phyloP scores from a whole-genome alignment of 2,329 filamentous ascomycete species.

The Fusarium newnesense region DNA sequence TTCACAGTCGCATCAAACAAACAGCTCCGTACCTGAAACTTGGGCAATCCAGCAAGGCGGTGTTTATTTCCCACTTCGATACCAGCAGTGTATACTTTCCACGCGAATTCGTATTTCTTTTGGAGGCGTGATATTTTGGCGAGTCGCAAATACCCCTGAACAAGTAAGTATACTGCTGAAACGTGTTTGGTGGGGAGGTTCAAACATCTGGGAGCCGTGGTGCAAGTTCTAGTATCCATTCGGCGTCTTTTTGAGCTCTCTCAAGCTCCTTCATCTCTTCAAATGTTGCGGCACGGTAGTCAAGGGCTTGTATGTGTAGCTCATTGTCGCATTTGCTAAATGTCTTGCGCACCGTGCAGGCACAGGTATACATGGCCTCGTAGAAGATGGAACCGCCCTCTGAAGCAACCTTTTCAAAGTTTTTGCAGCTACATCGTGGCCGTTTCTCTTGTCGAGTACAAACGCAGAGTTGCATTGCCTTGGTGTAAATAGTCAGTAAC shows the following conservation, averaged over 20 bases:
- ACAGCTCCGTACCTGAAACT: conserved; percentile 46
- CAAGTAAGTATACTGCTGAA: conserved; percentile 9
- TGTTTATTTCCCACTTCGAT: conserved; percentile 48
- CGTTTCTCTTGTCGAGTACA: conserved; percentile 50
- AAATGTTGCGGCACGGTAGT: conserved; percentile 55
- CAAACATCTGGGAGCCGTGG: conserved; percentile 54
- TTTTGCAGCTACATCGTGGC: conserved; percentile 53
- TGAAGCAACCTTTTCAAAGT: conserved; percentile 49
- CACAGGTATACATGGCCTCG: conserved; percentile 55
- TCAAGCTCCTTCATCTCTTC: conserved; percentile 52
- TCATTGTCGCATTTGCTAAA: conserved; percentile 54
- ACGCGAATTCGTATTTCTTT: conserved; percentile 52
- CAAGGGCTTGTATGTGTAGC: conserved; percentile 53
- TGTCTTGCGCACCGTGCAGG: conserved; percentile 49
- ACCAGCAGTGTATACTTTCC: conserved; percentile 53
- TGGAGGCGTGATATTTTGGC: conserved; percentile 53
- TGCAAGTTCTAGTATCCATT: conserved; percentile 56
- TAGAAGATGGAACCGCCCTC: conserved; percentile 53
- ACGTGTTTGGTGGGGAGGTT: not conserved
- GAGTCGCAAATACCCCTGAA: conserved; percentile 55
- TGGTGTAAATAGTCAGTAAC: conserved; percentile 25
- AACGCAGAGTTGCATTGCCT: conserved; percentile 52
- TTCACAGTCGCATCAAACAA: not conserved
- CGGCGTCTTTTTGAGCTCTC: conserved; percentile 53
- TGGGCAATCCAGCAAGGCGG: conserved; percentile 43